Evolutionary conservation across 1,284 basidiomycete genomes (phyloP).

Genomic region (Sporisorium reilianum): DNA sequence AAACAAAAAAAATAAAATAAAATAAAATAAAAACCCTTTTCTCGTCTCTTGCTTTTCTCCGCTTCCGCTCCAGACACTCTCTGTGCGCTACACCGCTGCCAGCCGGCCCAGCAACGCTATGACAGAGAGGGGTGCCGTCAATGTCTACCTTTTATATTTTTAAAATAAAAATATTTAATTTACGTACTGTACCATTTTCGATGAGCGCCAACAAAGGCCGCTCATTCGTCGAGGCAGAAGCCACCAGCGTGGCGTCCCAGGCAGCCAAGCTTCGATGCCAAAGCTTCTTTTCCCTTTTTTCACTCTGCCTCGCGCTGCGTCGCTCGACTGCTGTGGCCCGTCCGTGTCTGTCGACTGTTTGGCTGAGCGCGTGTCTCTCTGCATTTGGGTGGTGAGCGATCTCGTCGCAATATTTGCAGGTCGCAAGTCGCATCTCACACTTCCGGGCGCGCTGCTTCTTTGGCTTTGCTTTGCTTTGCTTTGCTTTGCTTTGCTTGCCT

Average conservation of each 20-base stretch:
- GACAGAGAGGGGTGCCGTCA: background rate
- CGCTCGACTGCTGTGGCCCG: background rate
- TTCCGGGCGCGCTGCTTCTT: background rate
- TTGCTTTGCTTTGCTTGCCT: background rate
- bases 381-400: background rate
- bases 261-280: background rate
- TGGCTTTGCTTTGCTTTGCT: background rate
- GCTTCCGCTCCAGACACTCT: background rate
- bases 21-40: background rate
- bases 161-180: background rate
- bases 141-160: background rate
- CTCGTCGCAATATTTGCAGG: no score
- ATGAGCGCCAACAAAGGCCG: constrained; percentile 1
- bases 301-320: no score
- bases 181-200: no score
- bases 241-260: no score
- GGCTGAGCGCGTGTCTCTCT: background rate
- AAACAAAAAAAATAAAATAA: no score
- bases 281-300: background rate
- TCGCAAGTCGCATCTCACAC: background rate
- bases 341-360: background rate
- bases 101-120: background rate
- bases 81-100: background rate
- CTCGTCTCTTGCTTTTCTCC: background rate
- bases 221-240: constrained; percentile 2